Percentiles rank a stretch among this genome's conserved stretches.
Conservation (phyloP, 345 rosid genomes). For the Abelmoschus esculentus region DNA sequence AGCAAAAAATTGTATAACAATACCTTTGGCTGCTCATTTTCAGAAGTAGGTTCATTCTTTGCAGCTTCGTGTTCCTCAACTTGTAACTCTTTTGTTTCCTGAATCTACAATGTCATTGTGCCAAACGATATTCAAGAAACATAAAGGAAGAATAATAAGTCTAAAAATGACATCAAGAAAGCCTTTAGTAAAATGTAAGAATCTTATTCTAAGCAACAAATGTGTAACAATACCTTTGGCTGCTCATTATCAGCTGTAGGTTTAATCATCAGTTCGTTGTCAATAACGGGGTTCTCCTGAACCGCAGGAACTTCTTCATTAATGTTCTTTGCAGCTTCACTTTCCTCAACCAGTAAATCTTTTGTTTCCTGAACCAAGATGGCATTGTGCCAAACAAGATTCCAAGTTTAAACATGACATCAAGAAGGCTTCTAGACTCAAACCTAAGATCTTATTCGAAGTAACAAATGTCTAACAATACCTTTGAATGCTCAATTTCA, state of each 20-base stretch:
- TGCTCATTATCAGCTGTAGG: conserved; percentile 1
- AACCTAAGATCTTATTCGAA: background rate
- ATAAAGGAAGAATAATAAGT: background rate
- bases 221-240: background rate
- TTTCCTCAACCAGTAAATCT: background rate
- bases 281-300: conserved; percentile 53
- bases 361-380: background rate
- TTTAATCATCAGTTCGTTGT: conserved; percentile 50
- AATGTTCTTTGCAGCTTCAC: background rate
- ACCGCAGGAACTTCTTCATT: conserved; percentile 24
- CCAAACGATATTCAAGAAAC: background rate
- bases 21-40: background rate
- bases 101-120: conserved; percentile 29
- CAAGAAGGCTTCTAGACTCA: background rate
- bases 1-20: background rate
- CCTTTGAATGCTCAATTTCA: too few species aligned
- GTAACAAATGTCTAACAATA: background rate
- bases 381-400: too few species aligned
- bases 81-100: conserved; percentile 20
- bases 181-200: background rate
- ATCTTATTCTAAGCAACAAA: background rate
- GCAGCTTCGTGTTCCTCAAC: too few species aligned
- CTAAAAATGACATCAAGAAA: background rate
- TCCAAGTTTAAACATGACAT: background rate
- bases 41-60: background rate